Base-by-base conservation (phyloP, 352 stramenopile genomes). In the Globisporangium viniferum region DNA sequence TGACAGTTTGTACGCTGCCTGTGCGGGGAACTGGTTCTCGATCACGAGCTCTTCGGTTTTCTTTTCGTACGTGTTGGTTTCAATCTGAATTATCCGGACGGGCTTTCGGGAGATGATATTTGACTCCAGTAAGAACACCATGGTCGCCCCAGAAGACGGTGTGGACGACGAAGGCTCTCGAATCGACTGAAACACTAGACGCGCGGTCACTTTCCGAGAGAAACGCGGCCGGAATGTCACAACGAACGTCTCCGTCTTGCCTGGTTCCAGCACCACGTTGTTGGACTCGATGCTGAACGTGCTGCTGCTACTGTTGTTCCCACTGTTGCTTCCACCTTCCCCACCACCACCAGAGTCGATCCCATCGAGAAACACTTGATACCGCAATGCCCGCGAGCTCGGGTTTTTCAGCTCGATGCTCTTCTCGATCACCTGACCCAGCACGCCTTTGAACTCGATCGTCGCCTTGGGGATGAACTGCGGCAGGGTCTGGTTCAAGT, bases 341-440 rank as follows among this genome's bases (percentile, higher is more conserved):
- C 54, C 44, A 31, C 59, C 15, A 33, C 22, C 44, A 0, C 31
- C 27, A 3, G 56, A 58, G 31, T 62, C 57, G 0, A 51, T 73
- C 36, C 71, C 86, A 54, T 98, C 89, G 2, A 98, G 66, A 49
- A 91, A 94, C 3, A 98, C 91, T 5, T 94, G 79, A 63, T 98
- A 98, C 3, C 74, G 78, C 41, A 98, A 83, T 5, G 81, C 72
- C 6, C 82, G 86, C 3, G 79, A 77, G 22, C 88, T 94, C 6
- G 94, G 90, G 64, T 98, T 98, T 66, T 90, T 92, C 2, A 98
- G 77, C 67, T 98, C 95, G 36, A 98, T 98, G 7, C 72, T 96
- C 57, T 98, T 98, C 15, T 89, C 84, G 33, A 98, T 95, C 22
- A 81, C 69, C 48, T 90, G 84, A 0, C 94, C 94, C 6, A 98